These are phyloP conservation scores for Phytophthora multivora DNA, from an alignment of 352 stramenopile species.

Conservation along the genomic window DNA sequence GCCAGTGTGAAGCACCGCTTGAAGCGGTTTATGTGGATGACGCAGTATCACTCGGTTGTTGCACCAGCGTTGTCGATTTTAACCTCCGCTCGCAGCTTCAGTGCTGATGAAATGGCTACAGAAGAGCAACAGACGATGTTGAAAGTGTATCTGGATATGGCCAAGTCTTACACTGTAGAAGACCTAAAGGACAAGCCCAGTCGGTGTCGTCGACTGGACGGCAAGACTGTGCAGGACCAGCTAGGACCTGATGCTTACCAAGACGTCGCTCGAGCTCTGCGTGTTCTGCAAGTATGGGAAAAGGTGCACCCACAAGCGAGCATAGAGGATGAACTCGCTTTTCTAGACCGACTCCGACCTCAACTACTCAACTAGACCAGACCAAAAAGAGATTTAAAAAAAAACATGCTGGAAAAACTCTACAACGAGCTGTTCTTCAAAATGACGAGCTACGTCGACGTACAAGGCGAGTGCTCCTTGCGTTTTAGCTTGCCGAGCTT, in stretches of 20 bases:
- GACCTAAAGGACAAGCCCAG: constrained; percentile 17
- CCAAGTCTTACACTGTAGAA: constrained; percentile 35
- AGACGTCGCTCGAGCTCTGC: constrained; percentile 53
- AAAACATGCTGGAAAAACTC: no score
- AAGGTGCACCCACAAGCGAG: constrained; percentile 36
- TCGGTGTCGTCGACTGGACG: constrained; percentile 47
- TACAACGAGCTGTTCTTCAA: no score
- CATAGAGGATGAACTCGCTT: constrained; percentile 43
- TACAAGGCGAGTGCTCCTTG: no score
- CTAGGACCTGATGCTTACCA: constrained; percentile 42
- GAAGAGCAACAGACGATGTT: constrained; percentile 34
- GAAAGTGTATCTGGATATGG: constrained; percentile 39
- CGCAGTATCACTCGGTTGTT: constrained; percentile 62
- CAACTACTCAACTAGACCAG: neutral
- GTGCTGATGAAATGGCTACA: neutral
- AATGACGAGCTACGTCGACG: no score
- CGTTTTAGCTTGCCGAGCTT: no score
- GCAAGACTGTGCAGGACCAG: constrained; percentile 44
- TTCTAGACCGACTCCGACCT: constrained; percentile 35
- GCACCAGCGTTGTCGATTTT: constrained; percentile 58
- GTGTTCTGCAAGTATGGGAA: constrained; percentile 65
- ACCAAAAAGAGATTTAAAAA: no score
- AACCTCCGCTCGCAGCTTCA: constrained; percentile 31
- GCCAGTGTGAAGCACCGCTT: constrained; percentile 43
- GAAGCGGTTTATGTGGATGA: constrained; percentile 74